Evolutionary conservation across 1,284 basidiomycete species (phyloP).

Genomic region (Stereum hirsutum): DNA sequence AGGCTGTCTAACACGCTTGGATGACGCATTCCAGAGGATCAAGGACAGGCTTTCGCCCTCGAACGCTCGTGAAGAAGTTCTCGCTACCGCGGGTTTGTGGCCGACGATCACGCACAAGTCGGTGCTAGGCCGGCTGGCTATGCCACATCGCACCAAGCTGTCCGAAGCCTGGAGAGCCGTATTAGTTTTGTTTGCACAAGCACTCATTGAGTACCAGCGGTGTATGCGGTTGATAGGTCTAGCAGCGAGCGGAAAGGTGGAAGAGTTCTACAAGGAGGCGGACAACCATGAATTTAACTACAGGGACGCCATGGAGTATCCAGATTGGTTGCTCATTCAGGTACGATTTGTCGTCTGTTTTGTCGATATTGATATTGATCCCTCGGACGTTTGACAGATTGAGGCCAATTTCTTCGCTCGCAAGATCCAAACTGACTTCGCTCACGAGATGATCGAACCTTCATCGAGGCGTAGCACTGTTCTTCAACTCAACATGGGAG

Average conservation of each 20-base stretch:
- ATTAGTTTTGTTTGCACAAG: slow-evolving; percentile 19
- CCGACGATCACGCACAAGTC: slow-evolving; percentile 16
- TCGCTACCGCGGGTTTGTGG: slow-evolving; percentile 19
- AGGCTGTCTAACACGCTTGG: background rate
- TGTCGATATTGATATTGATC: too few species aligned
- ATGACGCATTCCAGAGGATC: background rate
- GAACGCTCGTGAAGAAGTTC: background rate
- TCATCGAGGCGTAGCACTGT: slow-evolving; percentile 23
- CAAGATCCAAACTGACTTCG: slow-evolving; percentile 29
- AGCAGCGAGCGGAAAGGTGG: slow-evolving; percentile 7
- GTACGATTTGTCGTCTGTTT: slow-evolving; percentile 17
- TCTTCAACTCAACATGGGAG: slow-evolving; percentile 51
- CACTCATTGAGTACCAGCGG: slow-evolving; percentile 24
- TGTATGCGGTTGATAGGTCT: slow-evolving; percentile 20
- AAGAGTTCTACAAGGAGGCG: slow-evolving; percentile 18
- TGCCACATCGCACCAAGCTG: background rate
- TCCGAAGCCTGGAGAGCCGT: slow-evolving; percentile 17
- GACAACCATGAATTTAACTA: slow-evolving; percentile 6
- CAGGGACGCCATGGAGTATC: slow-evolving; percentile 9
- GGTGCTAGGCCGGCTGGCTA: slow-evolving; percentile 10
- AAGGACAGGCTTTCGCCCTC: background rate
- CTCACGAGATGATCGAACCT: slow-evolving; percentile 40
- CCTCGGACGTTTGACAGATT: too few species aligned
- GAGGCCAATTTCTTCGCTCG: slow-evolving; percentile 33
- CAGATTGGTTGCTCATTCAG: slow-evolving; percentile 41